Base-by-base conservation (phyloP, 140 eudicot species). In the Eryngium alpinum region DNA sequence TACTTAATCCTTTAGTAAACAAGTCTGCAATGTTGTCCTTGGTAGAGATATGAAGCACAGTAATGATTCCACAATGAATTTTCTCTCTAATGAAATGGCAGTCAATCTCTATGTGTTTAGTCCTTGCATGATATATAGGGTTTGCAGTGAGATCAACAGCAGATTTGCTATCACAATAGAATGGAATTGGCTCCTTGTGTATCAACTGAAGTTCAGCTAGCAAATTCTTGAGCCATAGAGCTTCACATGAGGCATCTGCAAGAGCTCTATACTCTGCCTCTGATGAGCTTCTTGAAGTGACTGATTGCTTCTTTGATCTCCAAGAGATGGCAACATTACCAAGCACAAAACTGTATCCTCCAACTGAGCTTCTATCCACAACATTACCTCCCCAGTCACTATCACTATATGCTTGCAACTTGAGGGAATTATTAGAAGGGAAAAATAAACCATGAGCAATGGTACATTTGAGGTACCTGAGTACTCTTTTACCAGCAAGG, bases 11-110 rank as follows among this genome's bases (percentile, higher is more conserved):
- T 60, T 60, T 60, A 24, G 67, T 60, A 19, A 60, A 21, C 0
- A 60, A 3, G 5, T 60, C 67, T 18, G 28, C 10, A 19, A 4
- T 21, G 0, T 60, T 21, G 27, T 60, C 67, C 67, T 60, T 60
- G 3, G 28, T 0, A 19, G 67, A 1, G 5, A 60, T 19, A 0
- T 60, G 27, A 24, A 1, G 0, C 18, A 60, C 27, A 60, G 28
- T 3, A 5, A 60, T 3, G 0, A 60, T 0, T 0, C 67, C 67
- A 5, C 0, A 1, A 19, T 0, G 0, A 21, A 60, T 24, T 0
- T 60, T 60, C 5, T 60, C 67, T 9, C 28, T 22, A 0, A 60
- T 1, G 11, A 60, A 60, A 24, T 60, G 67, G 10, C 28, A 60
- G 22, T 60, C 27, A 0, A 60, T 1, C 11, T 60, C 67, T 14